phyloP scores from a whole-genome alignment of 768 basidiomycete genomes.

The Rossbeevera mucosa region DNA sequence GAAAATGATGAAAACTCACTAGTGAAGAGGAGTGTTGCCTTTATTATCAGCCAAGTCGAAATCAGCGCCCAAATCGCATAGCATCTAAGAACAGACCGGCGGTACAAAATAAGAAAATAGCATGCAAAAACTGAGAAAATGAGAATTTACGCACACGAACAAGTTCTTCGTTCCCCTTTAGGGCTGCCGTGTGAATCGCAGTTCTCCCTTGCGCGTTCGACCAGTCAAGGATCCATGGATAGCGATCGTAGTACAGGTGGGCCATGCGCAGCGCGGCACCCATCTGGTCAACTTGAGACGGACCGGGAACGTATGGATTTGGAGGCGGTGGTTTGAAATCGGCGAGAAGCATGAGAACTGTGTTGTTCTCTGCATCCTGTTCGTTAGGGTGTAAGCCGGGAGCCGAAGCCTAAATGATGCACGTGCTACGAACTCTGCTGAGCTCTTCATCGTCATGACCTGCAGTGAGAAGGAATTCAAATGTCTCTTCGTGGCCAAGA shows the following conservation, averaged over 20 bases:
- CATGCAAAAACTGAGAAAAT: constrained; percentile 5
- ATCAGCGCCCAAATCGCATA: constrained; percentile 89
- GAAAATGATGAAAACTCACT: constrained; percentile 48
- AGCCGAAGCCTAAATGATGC: constrained; percentile 3
- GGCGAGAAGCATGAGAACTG: constrained; percentile 89
- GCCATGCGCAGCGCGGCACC: constrained; percentile 84
- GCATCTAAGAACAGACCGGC: constrained; percentile 51
- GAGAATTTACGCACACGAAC: constrained; percentile 58
- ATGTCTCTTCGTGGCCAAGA: constrained; percentile 86
- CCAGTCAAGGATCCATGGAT: constrained; percentile 87
- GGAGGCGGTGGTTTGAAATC: constrained; percentile 58
- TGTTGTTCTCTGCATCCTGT: constrained; percentile 90
- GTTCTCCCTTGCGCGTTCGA: constrained; percentile 88
- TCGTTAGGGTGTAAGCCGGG: constrained; percentile 16
- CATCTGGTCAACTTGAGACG: constrained; percentile 56
- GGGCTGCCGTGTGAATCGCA: constrained; percentile 80
- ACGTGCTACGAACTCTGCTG: constrained; percentile 61
- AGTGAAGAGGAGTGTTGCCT: constrained; percentile 91
- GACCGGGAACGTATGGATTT: constrained; percentile 43
- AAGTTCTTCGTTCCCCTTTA: constrained; percentile 87
- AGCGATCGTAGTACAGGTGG: constrained; percentile 78
- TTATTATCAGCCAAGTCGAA: constrained; percentile 84
- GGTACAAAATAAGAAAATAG: constrained; percentile 14
- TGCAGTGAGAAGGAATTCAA: constrained; percentile 79
- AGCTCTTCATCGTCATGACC: constrained; percentile 94